Conservation (phyloP, 2,329 filamentous ascomycete species). For the Aspergillus brasiliensis region DNA sequence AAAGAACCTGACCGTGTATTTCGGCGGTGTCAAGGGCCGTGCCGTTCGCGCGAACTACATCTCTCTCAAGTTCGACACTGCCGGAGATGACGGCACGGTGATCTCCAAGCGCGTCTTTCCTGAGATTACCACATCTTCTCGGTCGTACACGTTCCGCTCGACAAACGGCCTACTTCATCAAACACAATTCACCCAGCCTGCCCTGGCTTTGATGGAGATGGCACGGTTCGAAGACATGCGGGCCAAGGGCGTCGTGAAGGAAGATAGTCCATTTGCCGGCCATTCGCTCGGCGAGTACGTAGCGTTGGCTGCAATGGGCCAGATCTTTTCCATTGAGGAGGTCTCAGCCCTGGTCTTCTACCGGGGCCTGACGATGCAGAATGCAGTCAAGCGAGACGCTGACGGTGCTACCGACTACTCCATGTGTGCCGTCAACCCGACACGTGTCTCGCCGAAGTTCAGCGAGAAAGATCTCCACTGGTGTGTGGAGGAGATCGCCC, state of each 20-base stretch:
- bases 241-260: conserved; percentile 85
- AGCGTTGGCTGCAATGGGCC: conserved; percentile 85
- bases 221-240: conserved; percentile 98
- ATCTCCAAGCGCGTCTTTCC: conserved; percentile 93
- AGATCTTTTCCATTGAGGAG: conserved; percentile 95
- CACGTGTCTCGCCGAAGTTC: conserved; percentile 61
- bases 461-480: too few species aligned
- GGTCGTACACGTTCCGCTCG: conserved; percentile 91
- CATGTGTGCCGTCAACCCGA: conserved; percentile 97
- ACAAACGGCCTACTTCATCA: conserved; percentile 88
- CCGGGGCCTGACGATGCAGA: conserved; percentile 95
- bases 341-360: conserved; percentile 97
- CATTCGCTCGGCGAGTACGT: conserved; percentile 97
- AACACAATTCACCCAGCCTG: conserved; percentile 95
- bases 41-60: conserved; percentile 97
- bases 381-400: conserved; percentile 91
- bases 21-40: conserved; percentile 90
- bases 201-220: conserved; percentile 96
- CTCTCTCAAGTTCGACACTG: conserved; percentile 80
- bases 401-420: conserved; percentile 90
- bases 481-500: too few species aligned
- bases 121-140: conserved; percentile 83
- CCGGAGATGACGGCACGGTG: background rate
- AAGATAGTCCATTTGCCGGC: conserved; percentile 91
- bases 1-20: conserved; percentile 93